These are phyloP conservation scores for Mycena rebaudengoi DNA, from an alignment of 768 basidiomycete species.

Conservation along the genomic window DNA sequence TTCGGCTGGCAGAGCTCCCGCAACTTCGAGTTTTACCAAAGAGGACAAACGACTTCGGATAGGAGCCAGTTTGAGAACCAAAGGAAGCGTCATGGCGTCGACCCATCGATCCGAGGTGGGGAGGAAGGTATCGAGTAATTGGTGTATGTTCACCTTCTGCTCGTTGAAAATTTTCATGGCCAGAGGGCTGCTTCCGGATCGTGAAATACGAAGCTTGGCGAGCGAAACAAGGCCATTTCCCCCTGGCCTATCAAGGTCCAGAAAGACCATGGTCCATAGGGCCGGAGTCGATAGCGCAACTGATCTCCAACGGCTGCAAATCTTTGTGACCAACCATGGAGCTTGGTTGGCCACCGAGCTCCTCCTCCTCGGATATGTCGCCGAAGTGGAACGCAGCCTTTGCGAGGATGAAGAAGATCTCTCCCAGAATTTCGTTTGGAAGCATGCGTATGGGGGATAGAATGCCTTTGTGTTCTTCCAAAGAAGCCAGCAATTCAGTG, in stretches of 20 bases:
- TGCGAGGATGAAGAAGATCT: neutral
- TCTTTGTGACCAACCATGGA: conserved; percentile 4
- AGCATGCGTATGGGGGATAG: neutral
- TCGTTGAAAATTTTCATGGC: conserved; percentile 3
- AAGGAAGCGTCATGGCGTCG: neutral
- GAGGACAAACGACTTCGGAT: neutral
- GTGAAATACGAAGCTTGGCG: neutral
- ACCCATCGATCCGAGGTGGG: neutral
- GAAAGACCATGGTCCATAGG: conserved; percentile 8
- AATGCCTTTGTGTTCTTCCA: no score
- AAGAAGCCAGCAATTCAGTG: no score
- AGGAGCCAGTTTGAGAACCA: neutral
- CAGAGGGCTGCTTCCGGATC: neutral
- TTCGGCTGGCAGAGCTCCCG: neutral
- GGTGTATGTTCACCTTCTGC: neutral
- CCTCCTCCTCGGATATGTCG: neutral
- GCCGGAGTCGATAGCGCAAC: conserved; percentile 1
- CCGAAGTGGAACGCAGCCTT: neutral
- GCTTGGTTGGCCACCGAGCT: neutral
- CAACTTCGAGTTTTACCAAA: neutral
- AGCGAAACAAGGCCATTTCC: neutral
- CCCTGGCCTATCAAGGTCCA: neutral
- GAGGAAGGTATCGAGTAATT: neutral
- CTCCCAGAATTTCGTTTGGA: conserved; percentile 4
- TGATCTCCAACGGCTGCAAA: conserved; percentile 3